Evolutionary conservation across 2,329 filamentous ascomycete species (phyloP).

Genomic region (Aureobasidium sp.): DNA sequence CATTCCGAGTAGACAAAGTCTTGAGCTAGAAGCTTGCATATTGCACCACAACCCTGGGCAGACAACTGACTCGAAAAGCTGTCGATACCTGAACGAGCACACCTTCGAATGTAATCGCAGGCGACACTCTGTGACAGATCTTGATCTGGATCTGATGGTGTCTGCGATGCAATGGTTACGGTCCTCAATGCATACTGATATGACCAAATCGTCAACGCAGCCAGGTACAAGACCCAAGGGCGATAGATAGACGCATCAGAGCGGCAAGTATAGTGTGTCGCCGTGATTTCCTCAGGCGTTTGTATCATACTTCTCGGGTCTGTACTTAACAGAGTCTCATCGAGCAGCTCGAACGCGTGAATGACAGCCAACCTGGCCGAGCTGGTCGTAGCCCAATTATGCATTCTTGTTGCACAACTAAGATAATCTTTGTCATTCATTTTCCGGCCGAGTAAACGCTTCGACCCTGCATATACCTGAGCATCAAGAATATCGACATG

Average conservation of each 20-base stretch:
- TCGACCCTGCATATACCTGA: constrained; percentile 85
- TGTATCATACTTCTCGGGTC: constrained; percentile 8
- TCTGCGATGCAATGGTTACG: background rate
- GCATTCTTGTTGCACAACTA: constrained; percentile 74
- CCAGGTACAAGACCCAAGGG: constrained; percentile 90
- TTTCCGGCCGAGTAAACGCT: constrained; percentile 70
- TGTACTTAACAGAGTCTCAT: constrained; percentile 62
- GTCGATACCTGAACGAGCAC: background rate
- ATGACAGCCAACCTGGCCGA: constrained; percentile 81
- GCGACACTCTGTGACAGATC: background rate
- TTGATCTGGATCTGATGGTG: background rate
- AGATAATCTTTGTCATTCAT: constrained; percentile 76
- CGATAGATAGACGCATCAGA: constrained; percentile 82
- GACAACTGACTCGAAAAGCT: background rate
- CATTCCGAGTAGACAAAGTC: constrained; percentile 76
- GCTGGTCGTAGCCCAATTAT: constrained; percentile 78
- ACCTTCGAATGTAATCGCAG: background rate
- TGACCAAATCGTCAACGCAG: constrained; percentile 82
- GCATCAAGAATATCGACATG: constrained; percentile 92
- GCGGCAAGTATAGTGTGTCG: constrained; percentile 63
- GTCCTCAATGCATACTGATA: constrained; percentile 64
- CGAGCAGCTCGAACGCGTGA: constrained; percentile 80
- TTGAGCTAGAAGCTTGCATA: constrained; percentile 72
- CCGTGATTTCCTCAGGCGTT: constrained; percentile 25
- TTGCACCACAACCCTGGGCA: constrained; percentile 60